Evolutionary conservation across 306 rosid species (phyloP).

Genomic region (Trichosanthes truncata): DNA sequence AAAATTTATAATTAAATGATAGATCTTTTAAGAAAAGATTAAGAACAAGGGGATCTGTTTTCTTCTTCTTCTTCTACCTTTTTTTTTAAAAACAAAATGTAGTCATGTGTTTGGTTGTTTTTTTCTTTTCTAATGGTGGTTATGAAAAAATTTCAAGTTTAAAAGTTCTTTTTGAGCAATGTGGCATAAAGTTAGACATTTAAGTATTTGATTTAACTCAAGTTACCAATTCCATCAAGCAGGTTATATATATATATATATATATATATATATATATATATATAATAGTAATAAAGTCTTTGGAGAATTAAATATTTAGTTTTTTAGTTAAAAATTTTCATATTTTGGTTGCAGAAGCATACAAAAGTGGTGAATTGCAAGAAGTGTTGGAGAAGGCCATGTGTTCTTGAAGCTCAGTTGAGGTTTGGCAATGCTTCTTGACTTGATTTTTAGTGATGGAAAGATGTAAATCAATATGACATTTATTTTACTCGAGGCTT

Average conservation of each 20-base stretch:
- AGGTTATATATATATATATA: not conserved
- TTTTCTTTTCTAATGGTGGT: too few relatives aligned
- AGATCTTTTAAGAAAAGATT: too few relatives aligned
- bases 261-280: not conserved
- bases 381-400: conserved; percentile 77
- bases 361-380: conserved; percentile 71
- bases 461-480: not conserved
- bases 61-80: too few relatives aligned
- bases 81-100: too few relatives aligned
- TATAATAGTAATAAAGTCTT: not conserved
- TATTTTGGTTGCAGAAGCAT: conserved; percentile 59
- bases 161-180: not conserved
- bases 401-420: conserved; percentile 47
- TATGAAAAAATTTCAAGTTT: too few relatives aligned
- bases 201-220: not conserved
- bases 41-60: not conserved
- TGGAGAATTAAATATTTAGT: not conserved
- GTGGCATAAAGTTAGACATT: not conserved
- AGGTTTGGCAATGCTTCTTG: not conserved
- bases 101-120: too few relatives aligned
- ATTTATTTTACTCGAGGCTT: not conserved
- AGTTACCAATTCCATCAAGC: not conserved
- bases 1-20: too few relatives aligned
- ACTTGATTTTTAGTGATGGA: not conserved
- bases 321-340: not conserved